phyloP scores from a whole-genome alignment of 1,284 basidiomycete species.

The Cryptococcus depauperatus region DNA sequence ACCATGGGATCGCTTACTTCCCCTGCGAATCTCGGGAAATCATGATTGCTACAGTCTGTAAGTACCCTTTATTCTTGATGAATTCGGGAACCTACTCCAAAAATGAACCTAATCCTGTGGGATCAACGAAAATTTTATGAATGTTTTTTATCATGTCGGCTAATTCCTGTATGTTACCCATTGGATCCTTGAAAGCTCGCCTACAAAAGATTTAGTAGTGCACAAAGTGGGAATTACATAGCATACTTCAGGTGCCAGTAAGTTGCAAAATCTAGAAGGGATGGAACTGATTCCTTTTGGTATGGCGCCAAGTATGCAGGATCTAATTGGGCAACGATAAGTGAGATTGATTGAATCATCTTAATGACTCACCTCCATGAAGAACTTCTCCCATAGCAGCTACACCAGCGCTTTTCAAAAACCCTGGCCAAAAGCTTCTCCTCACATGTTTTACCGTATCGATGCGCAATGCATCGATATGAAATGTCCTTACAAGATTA shows the following conservation, averaged over 20 bases:
- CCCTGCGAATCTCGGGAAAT: slow-evolving; percentile 44
- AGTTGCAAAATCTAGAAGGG: slow-evolving; percentile 53
- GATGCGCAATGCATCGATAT: slow-evolving; percentile 46
- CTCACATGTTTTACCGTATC: slow-evolving; percentile 50
- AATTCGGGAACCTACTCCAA: slow-evolving; percentile 37
- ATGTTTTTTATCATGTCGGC: slow-evolving; percentile 34
- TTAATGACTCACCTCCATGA: slow-evolving; percentile 41
- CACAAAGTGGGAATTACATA: background rate
- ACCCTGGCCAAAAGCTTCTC: slow-evolving; percentile 49
- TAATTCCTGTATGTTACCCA: slow-evolving; percentile 31
- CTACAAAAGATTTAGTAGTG: slow-evolving; percentile 14
- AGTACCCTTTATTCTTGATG: background rate
- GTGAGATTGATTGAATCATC: slow-evolving; percentile 10
- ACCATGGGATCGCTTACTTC: slow-evolving; percentile 30
- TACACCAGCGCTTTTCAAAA: slow-evolving; percentile 45
- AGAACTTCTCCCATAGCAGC: slow-evolving; percentile 48
- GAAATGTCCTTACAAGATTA: slow-evolving; percentile 43
- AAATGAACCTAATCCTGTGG: slow-evolving; percentile 46
- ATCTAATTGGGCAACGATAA: no score
- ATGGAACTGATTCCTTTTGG: slow-evolving; percentile 47
- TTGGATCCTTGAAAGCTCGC: slow-evolving; percentile 33
- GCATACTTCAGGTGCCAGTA: slow-evolving; percentile 48
- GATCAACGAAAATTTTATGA: slow-evolving; percentile 35
- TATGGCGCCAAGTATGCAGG: slow-evolving; percentile 38
- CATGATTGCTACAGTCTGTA: slow-evolving; percentile 41